Evolutionary conservation across 1,139 yeast species (phyloP), one percentile per base, ranked within the genome.

Genomic region (Sugiyamaella neomexicana): DNA sequence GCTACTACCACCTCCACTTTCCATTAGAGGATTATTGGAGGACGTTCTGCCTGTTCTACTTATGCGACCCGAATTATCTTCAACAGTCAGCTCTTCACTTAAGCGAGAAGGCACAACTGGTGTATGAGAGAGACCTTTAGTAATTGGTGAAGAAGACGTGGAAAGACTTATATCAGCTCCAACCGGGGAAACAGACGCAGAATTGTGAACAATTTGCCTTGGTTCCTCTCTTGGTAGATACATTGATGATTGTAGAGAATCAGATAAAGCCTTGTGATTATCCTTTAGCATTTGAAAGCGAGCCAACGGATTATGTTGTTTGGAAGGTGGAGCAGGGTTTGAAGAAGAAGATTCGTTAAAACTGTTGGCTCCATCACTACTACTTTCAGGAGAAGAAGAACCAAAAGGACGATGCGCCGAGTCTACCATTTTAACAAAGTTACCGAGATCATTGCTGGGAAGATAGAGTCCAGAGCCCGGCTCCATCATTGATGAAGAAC

Each of bases 341-440:
- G 52, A 41, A 9, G 49, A 34, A 2, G 54, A 59, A 6, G 56
- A 40, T 20, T 53, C 40, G 46, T 42, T 46, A 27, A 54, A 39
- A 36, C 41, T 23, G 34, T 20, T 20, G 25, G 52, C 42, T 15
- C 31, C 31, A 16, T 32, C 40, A 32, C 40, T 16, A 10, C 46
- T 31, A 32, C 36, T 32, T 12, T 36, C 34, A 27, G 53, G 44
- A 15, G 53, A 43, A n/a, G 25, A 43, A 6, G 34, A n/a, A 12
- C 54, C 47, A 36, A 50, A 54, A 10, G 43, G 52, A 2, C 47
- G 43, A 23, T 50, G 43, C 42, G 60, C 60, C 15, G 86, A 82
- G 61, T 93, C 97, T 49, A 91, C 80, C 81, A 89, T 77, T 60
- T 83, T 79, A 51, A 91, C 88, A 73, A 91, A 91, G 53, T 86